Percentiles rank a stretch among this genome's conserved stretches.
These are phyloP conservation scores for Pseudogymnoascus sp. DNA, from an alignment of 2,329 filamentous ascomycete species.

Conservation along the genomic window DNA sequence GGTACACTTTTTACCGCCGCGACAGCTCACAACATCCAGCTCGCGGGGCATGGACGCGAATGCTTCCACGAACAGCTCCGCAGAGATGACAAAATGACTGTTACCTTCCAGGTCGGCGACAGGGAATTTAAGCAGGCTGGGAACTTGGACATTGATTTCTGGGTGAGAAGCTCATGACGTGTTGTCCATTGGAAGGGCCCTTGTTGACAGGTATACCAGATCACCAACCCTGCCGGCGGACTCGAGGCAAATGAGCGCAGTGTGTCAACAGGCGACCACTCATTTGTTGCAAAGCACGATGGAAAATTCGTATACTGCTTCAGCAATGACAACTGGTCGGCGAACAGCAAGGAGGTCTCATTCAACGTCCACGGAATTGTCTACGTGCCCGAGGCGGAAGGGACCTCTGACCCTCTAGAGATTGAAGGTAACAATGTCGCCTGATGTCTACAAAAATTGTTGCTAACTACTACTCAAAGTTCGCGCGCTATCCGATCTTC, in stretches of 20 bases:
- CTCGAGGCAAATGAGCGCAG: constrained; percentile 75
- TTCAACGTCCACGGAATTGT: constrained; percentile 99
- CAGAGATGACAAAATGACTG: constrained; percentile 94
- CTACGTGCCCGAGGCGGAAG: constrained; percentile 85
- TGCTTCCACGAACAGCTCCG: constrained; percentile 95
- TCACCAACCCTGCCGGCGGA: constrained; percentile 68
- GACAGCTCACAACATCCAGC: constrained; percentile 88
- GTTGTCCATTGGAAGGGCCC: constrained; percentile 1
- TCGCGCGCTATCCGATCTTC: constrained; percentile 71
- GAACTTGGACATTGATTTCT: constrained; percentile 95
- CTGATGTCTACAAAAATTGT: background rate
- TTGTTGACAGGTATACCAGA: constrained; percentile 38
- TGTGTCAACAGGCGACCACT: constrained; percentile 85
- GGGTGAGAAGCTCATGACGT: constrained; percentile 53
- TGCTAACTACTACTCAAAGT: constrained; percentile 45
- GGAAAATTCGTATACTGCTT: constrained; percentile 97
- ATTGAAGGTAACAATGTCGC: constrained; percentile 59
- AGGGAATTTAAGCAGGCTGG: constrained; percentile 90
- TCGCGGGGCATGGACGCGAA: constrained; percentile 86
- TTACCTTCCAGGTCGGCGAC: constrained; percentile 97
- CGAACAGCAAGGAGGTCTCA: constrained; percentile 92
- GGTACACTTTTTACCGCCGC: constrained; percentile 43
- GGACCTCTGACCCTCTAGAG: constrained; percentile 80
- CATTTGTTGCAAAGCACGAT: constrained; percentile 77
- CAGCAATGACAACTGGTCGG: constrained; percentile 97